Conservation (phyloP, 2,329 filamentous ascomycete species). For the Didymosphaeria variabile region DNA sequence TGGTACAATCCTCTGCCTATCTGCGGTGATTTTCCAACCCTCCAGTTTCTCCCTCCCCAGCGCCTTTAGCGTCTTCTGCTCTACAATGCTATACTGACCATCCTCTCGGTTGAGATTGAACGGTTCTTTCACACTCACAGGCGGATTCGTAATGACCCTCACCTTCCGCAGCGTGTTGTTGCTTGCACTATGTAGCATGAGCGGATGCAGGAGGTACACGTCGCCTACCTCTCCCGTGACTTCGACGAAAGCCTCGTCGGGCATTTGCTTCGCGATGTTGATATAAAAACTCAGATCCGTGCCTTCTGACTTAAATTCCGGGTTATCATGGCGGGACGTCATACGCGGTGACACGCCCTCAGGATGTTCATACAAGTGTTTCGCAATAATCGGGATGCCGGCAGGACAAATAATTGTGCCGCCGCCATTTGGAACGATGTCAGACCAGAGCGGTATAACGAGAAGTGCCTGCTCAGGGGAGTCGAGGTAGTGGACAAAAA, state of each 20-base stretch:
- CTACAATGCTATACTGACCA: conserved; percentile 64
- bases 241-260: conserved; percentile 61
- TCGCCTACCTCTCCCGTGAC: conserved; percentile 64
- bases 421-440: conserved; percentile 68
- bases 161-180: conserved; percentile 59
- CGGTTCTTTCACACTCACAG: conserved; percentile 61
- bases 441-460: conserved; percentile 73
- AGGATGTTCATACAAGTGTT: conserved; percentile 67
- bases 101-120: conserved; percentile 62
- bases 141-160: conserved; percentile 65
- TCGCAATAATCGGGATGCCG: conserved; percentile 66
- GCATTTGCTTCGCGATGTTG: conserved; percentile 47
- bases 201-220: conserved; percentile 67
- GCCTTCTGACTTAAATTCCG: conserved; percentile 55
- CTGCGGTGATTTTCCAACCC: conserved; percentile 62
- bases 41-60: conserved; percentile 58
- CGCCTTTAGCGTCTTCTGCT: conserved; percentile 62
- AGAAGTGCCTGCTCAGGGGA: conserved; percentile 74
- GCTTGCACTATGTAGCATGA: conserved; percentile 67
- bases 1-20: conserved; percentile 62
- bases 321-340: conserved; percentile 62
- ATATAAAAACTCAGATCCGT: conserved; percentile 58
- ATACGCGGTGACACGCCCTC: conserved; percentile 73
- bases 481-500: conserved; percentile 77
- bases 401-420: conserved; percentile 71